phyloP scores from a whole-genome alignment of 1,284 basidiomycete species.

The Ustilago vetiveriae region DNA sequence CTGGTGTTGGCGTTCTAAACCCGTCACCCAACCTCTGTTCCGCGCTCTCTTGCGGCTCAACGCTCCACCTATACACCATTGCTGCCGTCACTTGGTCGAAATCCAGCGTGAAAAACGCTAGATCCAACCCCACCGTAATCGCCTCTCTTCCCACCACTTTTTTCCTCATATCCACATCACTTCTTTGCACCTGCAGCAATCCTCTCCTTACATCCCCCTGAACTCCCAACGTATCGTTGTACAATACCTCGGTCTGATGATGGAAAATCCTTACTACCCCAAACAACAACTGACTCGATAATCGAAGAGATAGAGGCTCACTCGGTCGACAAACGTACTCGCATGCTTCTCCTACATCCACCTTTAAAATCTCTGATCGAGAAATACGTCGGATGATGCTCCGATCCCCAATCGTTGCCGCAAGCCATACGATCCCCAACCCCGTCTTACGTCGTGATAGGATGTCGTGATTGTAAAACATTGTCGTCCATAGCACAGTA shows the following conservation, averaged over 20 bases:
- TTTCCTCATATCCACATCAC: constrained; percentile 39
- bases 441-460: constrained; percentile 46
- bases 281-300: constrained; percentile 53
- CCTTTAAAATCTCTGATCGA: constrained; percentile 39
- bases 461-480: constrained; percentile 59
- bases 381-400: constrained; percentile 39
- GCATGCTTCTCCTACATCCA: constrained; percentile 44
- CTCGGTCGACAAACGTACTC: constrained; percentile 27
- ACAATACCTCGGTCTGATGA: constrained; percentile 38
- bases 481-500: not conserved
- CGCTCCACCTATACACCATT: constrained; percentile 15
- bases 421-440: constrained; percentile 61
- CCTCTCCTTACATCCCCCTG: constrained; percentile 33
- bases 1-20: constrained; percentile 28
- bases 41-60: constrained; percentile 8
- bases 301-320: constrained; percentile 56
- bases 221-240: constrained; percentile 26
- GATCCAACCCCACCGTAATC: constrained; percentile 36
- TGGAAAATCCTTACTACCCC: constrained; percentile 53
- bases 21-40: constrained; percentile 9
- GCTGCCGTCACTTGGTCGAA: constrained; percentile 15
- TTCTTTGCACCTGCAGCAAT: not conserved
- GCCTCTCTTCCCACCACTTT: constrained; percentile 13
- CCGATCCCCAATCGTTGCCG: constrained; percentile 51
- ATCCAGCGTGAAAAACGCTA: constrained; percentile 42